Base-by-base conservation (phyloP, 2,329 filamentous ascomycete genomes). In the Trichoderma simmonsii region DNA sequence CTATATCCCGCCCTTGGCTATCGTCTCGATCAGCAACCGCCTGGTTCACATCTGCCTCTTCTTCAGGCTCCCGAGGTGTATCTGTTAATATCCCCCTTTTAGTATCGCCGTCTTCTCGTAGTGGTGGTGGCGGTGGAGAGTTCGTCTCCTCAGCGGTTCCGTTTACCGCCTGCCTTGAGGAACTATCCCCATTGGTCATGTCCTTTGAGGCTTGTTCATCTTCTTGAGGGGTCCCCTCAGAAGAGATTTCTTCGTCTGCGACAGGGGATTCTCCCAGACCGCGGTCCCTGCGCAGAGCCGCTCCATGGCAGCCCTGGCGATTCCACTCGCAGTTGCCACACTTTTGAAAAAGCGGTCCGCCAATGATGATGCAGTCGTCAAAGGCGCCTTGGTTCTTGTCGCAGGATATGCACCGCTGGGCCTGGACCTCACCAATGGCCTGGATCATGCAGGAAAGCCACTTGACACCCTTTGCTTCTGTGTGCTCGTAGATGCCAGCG, bases 251-350 rank as follows among this genome's bases (percentile, higher is more conserved):
- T 12, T 14, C 11, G 0, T 70, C 57, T 1, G 56, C 57, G 26
- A 21, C 15, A 18, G 48, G 51, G 8, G 64, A 18, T 9, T 54
- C 62, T 14, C 60, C 57, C 6, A 18, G 15, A 18, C 28, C 30
- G 14, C 34, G n/a, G 9, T 26, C 21, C 21, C 21, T 72, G 8
- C 60, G 59, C 28, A 62, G 61, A 60, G 77, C 77, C 1, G 77
- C 78, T 14, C 76, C 78, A 57, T 81, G 80, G 57, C 82, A 84
- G 21, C 79, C 78, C 67, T 81, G 79, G 3, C 80, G 81, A 73
- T 83, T 84, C 85, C 85, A 87, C 74, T 86, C 84, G 73, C 85
- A 87, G 73, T 87, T 87, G 34, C 84, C 85, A 71, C 85, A 87
- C 32, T 84, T 83, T 4, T 82, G 81, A 67, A 86, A 85, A 4